Conservation (phyloP, 139 green algal species). For the Dunaliella primolecta region DNA sequence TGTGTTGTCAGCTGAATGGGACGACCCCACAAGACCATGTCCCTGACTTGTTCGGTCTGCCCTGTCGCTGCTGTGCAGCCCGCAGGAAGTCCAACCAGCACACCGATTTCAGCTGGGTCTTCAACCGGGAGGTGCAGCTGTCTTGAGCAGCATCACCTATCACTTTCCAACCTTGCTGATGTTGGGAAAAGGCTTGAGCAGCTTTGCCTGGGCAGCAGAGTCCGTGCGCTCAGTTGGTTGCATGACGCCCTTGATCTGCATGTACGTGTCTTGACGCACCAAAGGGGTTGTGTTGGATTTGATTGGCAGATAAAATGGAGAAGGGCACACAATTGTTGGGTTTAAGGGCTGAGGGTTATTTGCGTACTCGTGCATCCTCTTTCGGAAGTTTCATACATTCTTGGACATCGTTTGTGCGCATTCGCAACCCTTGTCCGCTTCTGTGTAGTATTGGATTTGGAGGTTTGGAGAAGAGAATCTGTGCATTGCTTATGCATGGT, state of each 20-base stretch:
- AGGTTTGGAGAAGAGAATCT: background rate
- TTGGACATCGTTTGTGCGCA: background rate
- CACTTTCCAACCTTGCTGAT: background rate
- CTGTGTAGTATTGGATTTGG: background rate
- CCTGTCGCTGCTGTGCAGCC: slow-evolving; percentile 6
- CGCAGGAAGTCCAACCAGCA: slow-evolving; percentile 63
- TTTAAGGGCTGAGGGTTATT: background rate
- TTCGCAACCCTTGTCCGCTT: background rate
- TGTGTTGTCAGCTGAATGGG: too few relatives aligned
- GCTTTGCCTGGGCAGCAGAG: too few relatives aligned
- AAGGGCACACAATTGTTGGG: background rate
- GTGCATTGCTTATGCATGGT: background rate
- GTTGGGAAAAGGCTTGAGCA: background rate
- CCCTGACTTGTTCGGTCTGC: background rate
- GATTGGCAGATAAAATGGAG: background rate
- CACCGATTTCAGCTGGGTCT: slow-evolving; percentile 88
- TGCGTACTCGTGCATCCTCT: background rate
- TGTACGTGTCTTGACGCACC: too few relatives aligned
- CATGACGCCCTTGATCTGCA: background rate
- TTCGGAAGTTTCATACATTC: too few relatives aligned
- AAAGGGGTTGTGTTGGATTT: too few relatives aligned
- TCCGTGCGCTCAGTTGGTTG: background rate
- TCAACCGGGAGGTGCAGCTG: slow-evolving; percentile 73
- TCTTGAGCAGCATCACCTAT: background rate
- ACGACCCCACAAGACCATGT: too few relatives aligned